A percentile compares a stretch with the other conserved stretches of the same genome.
These are phyloP conservation scores for Syzygium syzygioides DNA, from an alignment of 441 rosid genomes.

Conservation along the genomic window DNA sequence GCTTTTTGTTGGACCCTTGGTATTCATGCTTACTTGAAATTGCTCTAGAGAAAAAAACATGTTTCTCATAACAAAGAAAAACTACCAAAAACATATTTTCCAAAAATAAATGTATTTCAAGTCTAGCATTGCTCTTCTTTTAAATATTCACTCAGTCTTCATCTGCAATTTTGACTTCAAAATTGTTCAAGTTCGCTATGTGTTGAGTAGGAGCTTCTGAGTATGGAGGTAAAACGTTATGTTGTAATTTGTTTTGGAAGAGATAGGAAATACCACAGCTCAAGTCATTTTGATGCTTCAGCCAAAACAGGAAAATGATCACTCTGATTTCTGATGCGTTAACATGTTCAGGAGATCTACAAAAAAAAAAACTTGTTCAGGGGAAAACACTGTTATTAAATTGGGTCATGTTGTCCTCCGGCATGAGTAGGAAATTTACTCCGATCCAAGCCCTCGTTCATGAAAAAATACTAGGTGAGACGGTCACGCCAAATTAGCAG, in stretches of 20 bases:
- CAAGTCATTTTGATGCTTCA: neutral
- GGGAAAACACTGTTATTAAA: too few species aligned
- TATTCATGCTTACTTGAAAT: neutral
- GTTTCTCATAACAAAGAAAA: neutral
- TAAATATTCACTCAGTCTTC: neutral
- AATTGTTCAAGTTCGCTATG: neutral
- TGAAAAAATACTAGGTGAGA: neutral
- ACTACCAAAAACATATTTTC: neutral
- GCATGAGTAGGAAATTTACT: too few species aligned
- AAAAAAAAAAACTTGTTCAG: too few species aligned
- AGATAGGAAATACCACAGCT: neutral
- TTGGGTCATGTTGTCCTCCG: too few species aligned
- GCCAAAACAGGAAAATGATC: neutral
- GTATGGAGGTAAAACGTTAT: too few species aligned
- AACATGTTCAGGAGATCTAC: neutral
- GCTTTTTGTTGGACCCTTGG: neutral
- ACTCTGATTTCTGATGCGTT: neutral
- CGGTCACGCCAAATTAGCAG: too few species aligned
- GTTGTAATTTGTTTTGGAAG: too few species aligned
- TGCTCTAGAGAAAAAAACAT: neutral
- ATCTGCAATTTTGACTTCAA: neutral
- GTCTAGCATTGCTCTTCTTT: neutral
- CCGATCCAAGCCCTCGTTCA: neutral
- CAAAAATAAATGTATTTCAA: neutral
- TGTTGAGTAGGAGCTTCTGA: neutral